A percentile compares a stretch with the other conserved stretches of the same genome.
Evolutionary conservation across 164 flowering plant species (phyloP).

Genomic region (Kingdonia uniflora): DNA sequence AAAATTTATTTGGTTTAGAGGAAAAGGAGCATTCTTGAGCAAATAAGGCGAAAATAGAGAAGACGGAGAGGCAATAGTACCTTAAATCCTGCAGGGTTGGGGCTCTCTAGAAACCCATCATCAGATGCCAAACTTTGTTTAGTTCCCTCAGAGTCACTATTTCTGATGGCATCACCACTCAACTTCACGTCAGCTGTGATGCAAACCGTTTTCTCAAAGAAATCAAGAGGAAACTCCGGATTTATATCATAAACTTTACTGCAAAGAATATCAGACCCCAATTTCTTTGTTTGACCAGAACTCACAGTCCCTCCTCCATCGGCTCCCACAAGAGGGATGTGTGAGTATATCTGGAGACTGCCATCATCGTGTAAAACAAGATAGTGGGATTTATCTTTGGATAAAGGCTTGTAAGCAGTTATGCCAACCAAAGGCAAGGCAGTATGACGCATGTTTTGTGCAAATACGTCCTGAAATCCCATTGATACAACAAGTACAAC

Average conservation of each 20-base stretch:
- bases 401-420: conserved; percentile 82
- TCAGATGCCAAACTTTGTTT: conserved; percentile 87
- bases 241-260: conserved; percentile 61
- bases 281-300: conserved; percentile 74
- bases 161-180: conserved; percentile 87
- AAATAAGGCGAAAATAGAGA: too few relatives aligned
- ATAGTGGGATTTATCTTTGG: conserved; percentile 83
- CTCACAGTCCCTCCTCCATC: conserved; percentile 29
- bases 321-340: conserved; percentile 56
- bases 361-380: conserved; percentile 97
- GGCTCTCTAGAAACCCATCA: conserved; percentile 91
- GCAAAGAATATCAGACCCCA: conserved; percentile 76
- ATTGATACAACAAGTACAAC: conserved; percentile 49
- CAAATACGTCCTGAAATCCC: conserved; percentile 49
- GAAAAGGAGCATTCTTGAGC: too few relatives aligned
- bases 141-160: conserved; percentile 89
- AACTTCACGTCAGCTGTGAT: conserved; percentile 90
- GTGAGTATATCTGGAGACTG: conserved; percentile 89
- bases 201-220: conserved; percentile 93
- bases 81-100: conserved; percentile 81
- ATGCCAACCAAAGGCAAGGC: conserved; percentile 81
- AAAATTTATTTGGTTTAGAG: too few relatives aligned
- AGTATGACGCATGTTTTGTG: conserved; percentile 71
- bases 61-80: conserved; percentile 23
- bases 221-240: conserved; percentile 99